Evolutionary conservation across 176 grass and related monocot genomes (phyloP), one percentile per base, ranked within the genome.

Genomic region (Carex cristatella): DNA sequence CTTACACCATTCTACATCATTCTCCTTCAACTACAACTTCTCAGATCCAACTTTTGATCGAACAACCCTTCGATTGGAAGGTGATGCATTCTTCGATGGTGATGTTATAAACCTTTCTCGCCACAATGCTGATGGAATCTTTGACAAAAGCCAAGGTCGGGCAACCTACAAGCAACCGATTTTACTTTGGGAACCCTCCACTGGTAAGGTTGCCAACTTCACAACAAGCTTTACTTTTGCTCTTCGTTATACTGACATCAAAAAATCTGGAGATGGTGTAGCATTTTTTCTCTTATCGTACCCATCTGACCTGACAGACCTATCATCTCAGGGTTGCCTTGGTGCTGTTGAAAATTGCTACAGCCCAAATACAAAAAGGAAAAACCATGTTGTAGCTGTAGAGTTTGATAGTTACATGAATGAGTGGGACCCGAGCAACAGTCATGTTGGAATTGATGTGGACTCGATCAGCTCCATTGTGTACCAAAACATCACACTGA

Each of bases 391-490:
- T 5, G 80, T 87, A 27, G 86, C 86, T 2, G 80, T 87, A 14
- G 86, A 87, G 30, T 87, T 83, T 15, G 86, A 87, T 18, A 87
- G 51, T n/a, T 84, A 40, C 14, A 35, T 13, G 28, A 83, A 87
- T 42, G 61, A 18, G 2, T 83, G 61, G 61, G 81, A 83, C 8
- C 44, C 61, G 1, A 31, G 27, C 5, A 10, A 11, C 27, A 65
- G 69, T 23, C 86, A 87, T 67, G 23, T 87, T 7, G 80, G 86
- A 37, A 87, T 87, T 42, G 86, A 87, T 75, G 37, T 84, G n/a
- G 14, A 83, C 13, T 74, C 55, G 1, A 84, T 87, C 19, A 13
- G 7, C 65, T 87, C 86, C 6, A 23, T 82, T 51, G 79, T 23
- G 48, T 65, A 76, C 13, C 69, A 64, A 35, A n/a, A 53, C 12